Conservation (phyloP, 164 flowering plant species). For the Aristolochia californica region DNA sequence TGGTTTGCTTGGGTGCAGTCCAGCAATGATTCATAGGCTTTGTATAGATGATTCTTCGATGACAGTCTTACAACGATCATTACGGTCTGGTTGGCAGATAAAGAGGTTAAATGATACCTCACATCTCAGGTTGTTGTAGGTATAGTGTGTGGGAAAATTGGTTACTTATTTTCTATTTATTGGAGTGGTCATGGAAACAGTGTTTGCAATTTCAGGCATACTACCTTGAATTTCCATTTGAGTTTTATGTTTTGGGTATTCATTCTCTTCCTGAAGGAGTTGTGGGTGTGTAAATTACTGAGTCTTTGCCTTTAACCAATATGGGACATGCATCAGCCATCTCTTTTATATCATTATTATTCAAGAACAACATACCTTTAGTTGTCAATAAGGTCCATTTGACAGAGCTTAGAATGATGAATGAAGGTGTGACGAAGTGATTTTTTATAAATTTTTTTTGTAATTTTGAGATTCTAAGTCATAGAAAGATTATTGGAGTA, state of each 20-base stretch:
- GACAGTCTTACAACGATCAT: constrained; percentile 64
- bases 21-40: constrained; percentile 56
- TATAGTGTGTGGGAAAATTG: neutral
- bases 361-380: no score
- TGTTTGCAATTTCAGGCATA: no score
- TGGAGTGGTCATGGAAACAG: neutral
- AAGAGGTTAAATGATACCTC: constrained; percentile 80
- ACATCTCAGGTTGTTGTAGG: constrained; percentile 84
- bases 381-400: no score
- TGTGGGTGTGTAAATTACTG: neutral
- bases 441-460: no score
- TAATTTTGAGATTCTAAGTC: no score
- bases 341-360: no score
- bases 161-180: neutral
- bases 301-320: no score
- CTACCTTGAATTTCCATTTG: neutral
- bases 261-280: neutral
- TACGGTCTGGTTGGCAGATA: constrained; percentile 89
- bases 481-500: no score
- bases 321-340: no score
- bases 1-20: constrained; percentile 80
- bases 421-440: no score
- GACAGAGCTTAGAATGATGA: no score
- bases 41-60: constrained; percentile 96
- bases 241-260: neutral